phyloP scores from a whole-genome alignment of 2,329 filamentous ascomycete species.

The Thielaviopsis punctulata region DNA sequence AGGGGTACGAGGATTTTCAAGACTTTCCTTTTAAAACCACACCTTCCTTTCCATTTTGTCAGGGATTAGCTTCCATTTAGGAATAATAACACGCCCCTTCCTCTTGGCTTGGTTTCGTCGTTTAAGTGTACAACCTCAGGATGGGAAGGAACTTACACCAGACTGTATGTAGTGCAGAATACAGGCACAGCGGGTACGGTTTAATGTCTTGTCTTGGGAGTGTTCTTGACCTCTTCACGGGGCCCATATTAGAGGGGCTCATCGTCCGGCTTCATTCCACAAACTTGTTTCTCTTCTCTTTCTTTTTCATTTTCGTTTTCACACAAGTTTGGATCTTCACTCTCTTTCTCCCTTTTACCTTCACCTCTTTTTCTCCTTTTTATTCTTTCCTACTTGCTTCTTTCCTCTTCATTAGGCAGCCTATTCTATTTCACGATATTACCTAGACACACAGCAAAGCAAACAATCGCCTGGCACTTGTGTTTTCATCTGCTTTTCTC shows the following conservation, averaged over 20 bases:
- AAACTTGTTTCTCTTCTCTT: slow-evolving; percentile 1
- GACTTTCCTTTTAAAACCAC: background rate
- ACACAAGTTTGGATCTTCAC: slow-evolving; percentile 4
- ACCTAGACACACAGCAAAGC: too few relatives aligned
- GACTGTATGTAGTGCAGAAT: background rate
- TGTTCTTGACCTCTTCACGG: background rate
- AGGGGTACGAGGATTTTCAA: background rate
- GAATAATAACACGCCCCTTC: too few relatives aligned
- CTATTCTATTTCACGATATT: background rate
- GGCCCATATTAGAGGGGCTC: slow-evolving; percentile 5
- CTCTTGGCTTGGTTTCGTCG: background rate
- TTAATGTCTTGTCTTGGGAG: background rate
- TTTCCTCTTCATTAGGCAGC: background rate
- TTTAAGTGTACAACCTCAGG: background rate
- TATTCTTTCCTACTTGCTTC: slow-evolving; percentile 6
- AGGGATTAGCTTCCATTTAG: background rate
- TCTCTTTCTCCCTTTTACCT: slow-evolving; percentile 2
- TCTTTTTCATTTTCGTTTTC: slow-evolving; percentile 11
- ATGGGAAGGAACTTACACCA: background rate
- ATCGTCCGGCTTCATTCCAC: slow-evolving; percentile 3
- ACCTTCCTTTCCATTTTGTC: background rate
- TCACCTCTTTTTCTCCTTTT: too few relatives aligned
- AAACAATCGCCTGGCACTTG: background rate
- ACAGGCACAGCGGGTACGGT: background rate
- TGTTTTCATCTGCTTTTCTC: background rate